Conservation (phyloP, 768 basidiomycete genomes). For the Mycena galopus region DNA sequence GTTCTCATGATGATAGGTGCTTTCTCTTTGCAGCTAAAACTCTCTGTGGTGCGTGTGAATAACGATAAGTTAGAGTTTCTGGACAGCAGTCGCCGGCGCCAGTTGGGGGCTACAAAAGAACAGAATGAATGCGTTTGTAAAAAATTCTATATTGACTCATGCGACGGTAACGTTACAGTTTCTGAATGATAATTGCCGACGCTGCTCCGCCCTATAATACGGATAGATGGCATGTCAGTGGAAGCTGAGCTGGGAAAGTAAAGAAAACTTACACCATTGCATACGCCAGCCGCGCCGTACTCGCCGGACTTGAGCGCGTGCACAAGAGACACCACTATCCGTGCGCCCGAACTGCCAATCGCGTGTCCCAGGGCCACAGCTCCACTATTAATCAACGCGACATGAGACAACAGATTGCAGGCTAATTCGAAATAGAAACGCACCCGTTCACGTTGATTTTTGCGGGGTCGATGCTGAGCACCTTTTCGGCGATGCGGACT, state of each 20-base stretch:
- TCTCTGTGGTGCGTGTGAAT: no score
- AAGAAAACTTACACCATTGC: conserved; percentile 86
- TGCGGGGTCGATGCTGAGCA: conserved; percentile 83
- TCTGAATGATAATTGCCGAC: conserved; percentile 91
- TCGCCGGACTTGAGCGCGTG: conserved; percentile 93
- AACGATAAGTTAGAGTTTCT: conserved; percentile 73
- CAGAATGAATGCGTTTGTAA: background rate
- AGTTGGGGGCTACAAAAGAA: background rate
- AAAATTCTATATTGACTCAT: conserved; percentile 24
- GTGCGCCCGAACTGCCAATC: conserved; percentile 95
- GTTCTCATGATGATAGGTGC: conserved; percentile 10
- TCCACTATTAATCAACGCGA: conserved; percentile 69
- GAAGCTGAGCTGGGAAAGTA: conserved; percentile 1
- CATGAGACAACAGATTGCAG: conserved; percentile 36
- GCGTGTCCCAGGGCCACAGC: conserved; percentile 97
- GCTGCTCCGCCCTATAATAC: conserved; percentile 88
- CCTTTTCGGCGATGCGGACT: conserved; percentile 90
- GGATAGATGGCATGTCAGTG: conserved; percentile 30
- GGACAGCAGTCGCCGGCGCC: conserved; percentile 79
- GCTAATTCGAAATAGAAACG: conserved; percentile 43
- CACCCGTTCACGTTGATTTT: conserved; percentile 94
- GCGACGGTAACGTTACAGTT: conserved; percentile 63
- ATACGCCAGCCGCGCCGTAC: conserved; percentile 96
- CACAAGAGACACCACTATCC: conserved; percentile 93
- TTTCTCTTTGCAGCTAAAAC: conserved; percentile 27